A percentile compares a stretch with the other conserved stretches of the same genome.
Conservation (phyloP, 768 basidiomycete species). For the Calocybe cyanea region DNA sequence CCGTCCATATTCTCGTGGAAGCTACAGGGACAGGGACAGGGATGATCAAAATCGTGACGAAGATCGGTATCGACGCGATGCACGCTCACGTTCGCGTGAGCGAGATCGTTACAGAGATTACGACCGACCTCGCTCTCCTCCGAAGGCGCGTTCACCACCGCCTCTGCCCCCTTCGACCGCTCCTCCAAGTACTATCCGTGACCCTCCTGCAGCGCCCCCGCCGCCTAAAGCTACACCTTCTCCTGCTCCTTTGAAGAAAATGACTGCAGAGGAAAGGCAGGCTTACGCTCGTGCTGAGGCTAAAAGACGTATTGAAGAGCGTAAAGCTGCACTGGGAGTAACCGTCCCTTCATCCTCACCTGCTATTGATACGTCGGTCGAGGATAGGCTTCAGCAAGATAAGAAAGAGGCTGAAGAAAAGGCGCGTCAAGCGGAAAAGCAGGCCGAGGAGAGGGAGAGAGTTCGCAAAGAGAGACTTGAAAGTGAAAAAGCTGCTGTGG, state of each 20-base stretch:
- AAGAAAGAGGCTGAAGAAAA: constrained; percentile 91
- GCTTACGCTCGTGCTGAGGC: constrained; percentile 80
- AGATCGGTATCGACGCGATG: constrained; percentile 29
- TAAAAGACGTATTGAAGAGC: constrained; percentile 74
- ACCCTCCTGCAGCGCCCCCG: constrained; percentile 50
- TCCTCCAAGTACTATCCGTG: constrained; percentile 31
- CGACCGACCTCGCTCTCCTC: constrained; percentile 38
- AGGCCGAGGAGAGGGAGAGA: constrained; percentile 76
- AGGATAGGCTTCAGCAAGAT: constrained; percentile 81
- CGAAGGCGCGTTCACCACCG: constrained; percentile 45
- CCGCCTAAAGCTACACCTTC: constrained; percentile 43
- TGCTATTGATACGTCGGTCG: constrained; percentile 71
- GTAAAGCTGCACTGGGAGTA: constrained; percentile 83
- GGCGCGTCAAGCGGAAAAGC: constrained; percentile 69
- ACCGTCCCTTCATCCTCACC: constrained; percentile 43
- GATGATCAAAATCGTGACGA: constrained; percentile 36
- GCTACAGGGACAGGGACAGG: constrained; percentile 13
- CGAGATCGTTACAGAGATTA: constrained; percentile 31
- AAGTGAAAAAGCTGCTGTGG: constrained; percentile 59
- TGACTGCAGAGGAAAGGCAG: constrained; percentile 81
- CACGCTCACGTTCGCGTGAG: constrained; percentile 27
- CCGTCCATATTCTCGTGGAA: constrained; percentile 16
- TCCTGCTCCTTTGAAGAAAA: constrained; percentile 63
- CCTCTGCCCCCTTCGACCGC: constrained; percentile 52
- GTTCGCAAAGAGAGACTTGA: constrained; percentile 71